Conservation (phyloP, 352 stramenopile genomes). For the Globisporangium megalacanthum region DNA sequence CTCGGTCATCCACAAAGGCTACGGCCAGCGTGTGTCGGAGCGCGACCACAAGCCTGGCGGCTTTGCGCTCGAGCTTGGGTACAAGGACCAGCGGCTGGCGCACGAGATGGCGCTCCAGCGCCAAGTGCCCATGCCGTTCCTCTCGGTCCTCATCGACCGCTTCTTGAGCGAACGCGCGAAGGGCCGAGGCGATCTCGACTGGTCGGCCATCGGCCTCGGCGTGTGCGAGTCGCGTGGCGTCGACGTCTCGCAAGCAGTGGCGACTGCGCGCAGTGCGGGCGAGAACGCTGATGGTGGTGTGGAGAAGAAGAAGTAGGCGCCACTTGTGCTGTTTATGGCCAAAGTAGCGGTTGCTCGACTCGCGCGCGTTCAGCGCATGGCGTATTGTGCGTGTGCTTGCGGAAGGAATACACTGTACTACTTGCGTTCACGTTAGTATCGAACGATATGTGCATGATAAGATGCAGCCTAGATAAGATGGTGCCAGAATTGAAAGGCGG, state of each 20-base stretch:
- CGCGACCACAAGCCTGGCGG: constrained; percentile 67
- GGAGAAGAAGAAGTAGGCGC: not conserved
- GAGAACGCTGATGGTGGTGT: not conserved
- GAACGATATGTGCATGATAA: too few species aligned
- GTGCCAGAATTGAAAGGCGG: too few species aligned
- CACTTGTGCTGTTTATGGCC: too few species aligned
- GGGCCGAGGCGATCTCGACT: constrained; percentile 62
- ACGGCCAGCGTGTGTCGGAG: constrained; percentile 69
- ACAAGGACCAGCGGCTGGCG: constrained; percentile 68
- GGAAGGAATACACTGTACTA: too few species aligned
- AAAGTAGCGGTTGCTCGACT: too few species aligned
- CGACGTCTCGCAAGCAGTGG: constrained; percentile 38
- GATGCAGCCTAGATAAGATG: too few species aligned
- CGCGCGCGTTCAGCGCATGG: too few species aligned
- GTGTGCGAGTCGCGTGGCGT: constrained; percentile 56
- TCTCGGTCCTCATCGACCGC: constrained; percentile 63
- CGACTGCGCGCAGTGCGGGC: constrained; percentile 16
- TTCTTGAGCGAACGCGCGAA: constrained; percentile 58
- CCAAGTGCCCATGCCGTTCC: constrained; percentile 71
- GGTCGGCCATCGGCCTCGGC: constrained; percentile 63
- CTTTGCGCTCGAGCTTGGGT: constrained; percentile 65
- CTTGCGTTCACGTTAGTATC: too few species aligned
- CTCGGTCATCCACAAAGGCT: constrained; percentile 76
- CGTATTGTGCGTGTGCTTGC: too few species aligned
- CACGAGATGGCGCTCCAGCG: constrained; percentile 45